Base-by-base conservation (phyloP, 2,329 filamentous ascomycete species). In the Aspergillus floridensis region DNA sequence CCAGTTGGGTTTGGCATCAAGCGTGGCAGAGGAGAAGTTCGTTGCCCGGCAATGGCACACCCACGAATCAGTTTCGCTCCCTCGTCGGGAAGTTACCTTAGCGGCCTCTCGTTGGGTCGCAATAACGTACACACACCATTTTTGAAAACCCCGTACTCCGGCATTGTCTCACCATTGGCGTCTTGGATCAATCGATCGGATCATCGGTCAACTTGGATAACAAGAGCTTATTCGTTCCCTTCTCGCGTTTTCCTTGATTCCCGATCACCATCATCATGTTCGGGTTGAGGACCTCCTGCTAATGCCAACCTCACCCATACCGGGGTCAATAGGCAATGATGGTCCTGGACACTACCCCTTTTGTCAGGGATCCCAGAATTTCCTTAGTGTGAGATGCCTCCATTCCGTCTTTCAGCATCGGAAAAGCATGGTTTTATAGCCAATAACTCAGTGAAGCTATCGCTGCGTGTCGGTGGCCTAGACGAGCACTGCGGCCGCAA, bases 401-500 rank as follows among this genome's bases (percentile, higher is more conserved):
- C 31, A 44, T 44, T 52, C 12, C 3, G 19, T 22, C 21, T 38
- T 21, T 29, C 53, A n/a, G 21, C 44, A 35, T 55, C 14, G 26
- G 31, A 48, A 55, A 46, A 35, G n/a, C 44, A 29, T 8, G 7
- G 32, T 12, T 24, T 32, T 47, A 46, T 55, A 14, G 16, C 22
- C 52, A n/a, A 29, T 51, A 32, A 51, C 47, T 57, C 26, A 59
- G 57, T 58, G 59, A 56, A 47, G 32, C 59, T 55, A 57, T 54
- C 31, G 55, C 38, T 32, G 52, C 49, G 32, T 10, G 44, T 32
- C 44, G 29, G 41, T 22, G 53, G 47, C 41, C 53, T 48, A 44
- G 53, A 35, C 21, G 41, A 46, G 29, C 6, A 31, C 21, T 32
- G 41, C 21, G 35, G 54, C 55, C 14, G 48, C 57, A 38, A 38